Conservation (phyloP, 495 filamentous ascomycete species). For the Astrothelium macrocarpum region DNA sequence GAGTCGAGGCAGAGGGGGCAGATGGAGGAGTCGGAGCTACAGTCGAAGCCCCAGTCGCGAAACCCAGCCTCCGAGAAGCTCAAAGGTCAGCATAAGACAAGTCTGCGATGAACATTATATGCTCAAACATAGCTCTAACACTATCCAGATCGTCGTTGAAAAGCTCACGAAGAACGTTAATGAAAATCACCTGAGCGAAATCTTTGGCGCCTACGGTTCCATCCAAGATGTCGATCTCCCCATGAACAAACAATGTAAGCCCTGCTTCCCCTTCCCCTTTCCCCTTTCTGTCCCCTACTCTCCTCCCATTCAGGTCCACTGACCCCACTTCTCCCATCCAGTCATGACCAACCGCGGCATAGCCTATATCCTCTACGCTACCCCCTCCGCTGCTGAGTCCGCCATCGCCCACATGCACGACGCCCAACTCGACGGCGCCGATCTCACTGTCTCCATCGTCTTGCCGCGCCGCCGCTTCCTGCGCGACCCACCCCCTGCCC, state of each 20-base stretch:
- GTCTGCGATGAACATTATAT: no score
- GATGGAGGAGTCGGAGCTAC: conserved; percentile 5
- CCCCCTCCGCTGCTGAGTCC: conserved; percentile 68
- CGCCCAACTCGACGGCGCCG: conserved; percentile 80
- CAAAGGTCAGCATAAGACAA: conserved; percentile 8
- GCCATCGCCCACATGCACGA: conserved; percentile 98
- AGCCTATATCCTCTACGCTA: conserved; percentile 80
- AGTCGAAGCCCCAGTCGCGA: conserved; percentile 8
- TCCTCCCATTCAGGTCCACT: background rate
- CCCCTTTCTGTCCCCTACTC: background rate
- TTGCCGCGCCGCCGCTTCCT: conserved; percentile 59
- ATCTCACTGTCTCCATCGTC: conserved; percentile 88
- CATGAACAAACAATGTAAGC: conserved; percentile 71
- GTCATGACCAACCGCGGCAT: conserved; percentile 87
- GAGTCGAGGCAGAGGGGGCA: conserved; percentile 1
- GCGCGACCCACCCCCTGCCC: conserved; percentile 29
- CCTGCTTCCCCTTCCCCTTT: background rate
- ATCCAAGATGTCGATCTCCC: conserved; percentile 85
- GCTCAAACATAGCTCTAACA: conserved; percentile 13
- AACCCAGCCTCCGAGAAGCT: conserved; percentile 5
- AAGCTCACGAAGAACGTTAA: conserved; percentile 94
- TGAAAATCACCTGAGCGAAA: conserved; percentile 76
- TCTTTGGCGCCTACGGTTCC: conserved; percentile 80
- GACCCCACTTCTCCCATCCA: conserved; percentile 30
- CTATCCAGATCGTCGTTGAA: conserved; percentile 77